These are phyloP conservation scores for Oenanthe javanica DNA, from an alignment of 140 eudicot species.

Conservation along the genomic window DNA sequence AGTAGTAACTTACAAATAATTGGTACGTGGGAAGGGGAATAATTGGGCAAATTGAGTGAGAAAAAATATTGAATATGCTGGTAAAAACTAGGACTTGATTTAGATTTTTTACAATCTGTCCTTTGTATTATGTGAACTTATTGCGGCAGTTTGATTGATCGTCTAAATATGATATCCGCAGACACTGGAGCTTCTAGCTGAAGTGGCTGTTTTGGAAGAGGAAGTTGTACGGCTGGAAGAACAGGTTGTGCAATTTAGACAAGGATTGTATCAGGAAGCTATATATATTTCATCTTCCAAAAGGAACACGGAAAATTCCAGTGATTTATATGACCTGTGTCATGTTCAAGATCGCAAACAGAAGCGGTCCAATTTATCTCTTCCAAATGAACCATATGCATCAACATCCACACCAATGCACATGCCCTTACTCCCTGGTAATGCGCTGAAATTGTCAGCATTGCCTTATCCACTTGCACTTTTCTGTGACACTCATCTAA, in stretches of 20 bases:
- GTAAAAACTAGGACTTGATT: background rate
- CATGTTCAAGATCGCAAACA: conserved; percentile 29
- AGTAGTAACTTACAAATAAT: background rate
- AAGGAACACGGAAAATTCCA: conserved; percentile 49
- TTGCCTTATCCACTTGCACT: background rate
- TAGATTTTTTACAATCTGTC: background rate
- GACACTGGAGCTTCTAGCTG: conserved; percentile 95
- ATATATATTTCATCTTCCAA: conserved; percentile 62
- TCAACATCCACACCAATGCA: conserved; percentile 17
- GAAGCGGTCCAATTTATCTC: conserved; percentile 39
- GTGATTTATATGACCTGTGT: conserved; percentile 32
- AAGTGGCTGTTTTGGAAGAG: conserved; percentile 97
- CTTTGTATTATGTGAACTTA: background rate
- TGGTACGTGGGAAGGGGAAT: background rate
- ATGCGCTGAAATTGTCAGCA: background rate
- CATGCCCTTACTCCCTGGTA: conserved; percentile 38
- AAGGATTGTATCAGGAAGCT: conserved; percentile 81
- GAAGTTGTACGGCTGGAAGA: conserved; percentile 94
- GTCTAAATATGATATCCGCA: conserved; percentile 17
- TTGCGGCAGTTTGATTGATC: conserved; percentile 2
- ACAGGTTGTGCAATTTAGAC: conserved; percentile 81
- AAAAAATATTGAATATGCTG: background rate
- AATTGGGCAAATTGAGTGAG: background rate
- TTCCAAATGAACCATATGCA: conserved; percentile 34
- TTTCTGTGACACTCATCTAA: background rate